Evolutionary conservation across 2,329 filamentous ascomycete species (phyloP), one percentile per base, ranked within the genome.

Genomic region (Ceratocystiopsis brevicomis): DNA sequence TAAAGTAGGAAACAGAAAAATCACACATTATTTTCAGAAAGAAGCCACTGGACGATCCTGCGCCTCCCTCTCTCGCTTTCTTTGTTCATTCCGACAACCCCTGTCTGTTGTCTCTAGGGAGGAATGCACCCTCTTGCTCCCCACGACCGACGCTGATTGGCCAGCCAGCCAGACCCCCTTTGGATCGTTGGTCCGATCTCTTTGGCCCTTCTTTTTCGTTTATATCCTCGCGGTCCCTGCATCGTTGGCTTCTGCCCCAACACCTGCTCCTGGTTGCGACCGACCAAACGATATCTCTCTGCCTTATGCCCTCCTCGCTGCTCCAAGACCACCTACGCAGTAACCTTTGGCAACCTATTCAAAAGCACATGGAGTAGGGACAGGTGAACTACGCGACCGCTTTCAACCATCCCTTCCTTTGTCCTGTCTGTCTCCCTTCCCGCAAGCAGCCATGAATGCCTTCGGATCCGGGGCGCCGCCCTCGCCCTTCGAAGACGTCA

Each of bases 361-460:
- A 11, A 10, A 10, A 6, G 25, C 25, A 11, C 25, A 11, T 30
- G 25, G 25, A 30, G 10, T 30, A 30, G 25, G 25, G 14, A 25
- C 38, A 38, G 40, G 19, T 33, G 21, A 12, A 30, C 25, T 21
- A 16, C 39, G 41, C 15, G 37, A 37, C 17, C 36, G 21, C 33
- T 8, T 34, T 18, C 32, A 16, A 13, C 25, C 36, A 4, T 38
- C 41, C 40, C 25, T 30, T 11, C 8, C 25, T 30, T 30, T 30
- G 25, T 11, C 10, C 25, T 11, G 5, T 30, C 25, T 11, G 5
- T 30, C 25, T 9, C 8, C 25, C 25, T 30, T 30, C 25, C 6
- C 25, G 25, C 25, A 8, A 30, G 25, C 10, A 2, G 50, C 38
- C 48, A 65, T 67, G 63, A 65, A 63, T 50, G 58, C 56, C 51